Conservation (phyloP, 2,329 filamentous ascomycete species). For the Aspergillus floridensis region DNA sequence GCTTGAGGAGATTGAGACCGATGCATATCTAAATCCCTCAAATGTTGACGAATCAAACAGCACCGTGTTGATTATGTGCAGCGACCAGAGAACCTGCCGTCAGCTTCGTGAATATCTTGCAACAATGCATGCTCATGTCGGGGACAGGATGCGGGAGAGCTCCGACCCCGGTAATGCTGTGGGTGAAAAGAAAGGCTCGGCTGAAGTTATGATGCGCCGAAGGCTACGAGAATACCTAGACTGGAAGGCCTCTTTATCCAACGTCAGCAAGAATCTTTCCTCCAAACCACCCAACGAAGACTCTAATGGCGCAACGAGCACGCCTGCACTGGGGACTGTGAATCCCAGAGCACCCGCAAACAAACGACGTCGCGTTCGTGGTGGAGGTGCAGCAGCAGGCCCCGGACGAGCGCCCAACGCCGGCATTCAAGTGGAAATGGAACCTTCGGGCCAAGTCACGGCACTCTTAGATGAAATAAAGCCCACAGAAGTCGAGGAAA, state of each 20-base stretch:
- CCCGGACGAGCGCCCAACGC: conserved; percentile 68
- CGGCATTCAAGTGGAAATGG: conserved; percentile 69
- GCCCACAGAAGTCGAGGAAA: conserved; percentile 72
- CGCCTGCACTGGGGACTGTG: conserved; percentile 20
- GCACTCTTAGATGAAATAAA: conserved; percentile 78
- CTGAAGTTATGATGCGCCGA: conserved; percentile 82
- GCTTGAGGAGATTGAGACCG: conserved; percentile 87
- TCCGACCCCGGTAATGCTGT: conserved; percentile 50
- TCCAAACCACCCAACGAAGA: conserved; percentile 26
- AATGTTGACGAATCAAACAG: conserved; percentile 81
- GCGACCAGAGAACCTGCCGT: conserved; percentile 77
- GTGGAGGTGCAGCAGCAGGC: conserved; percentile 63
- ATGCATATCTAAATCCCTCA: conserved; percentile 77
- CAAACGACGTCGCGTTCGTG: conserved; percentile 80
- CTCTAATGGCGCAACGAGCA: conserved; percentile 19
- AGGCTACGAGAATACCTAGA: conserved; percentile 80
- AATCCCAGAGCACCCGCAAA: conserved; percentile 65
- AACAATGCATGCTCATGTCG: conserved; percentile 72
- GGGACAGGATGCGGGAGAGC: conserved; percentile 40
- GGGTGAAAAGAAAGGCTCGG: conserved; percentile 65
- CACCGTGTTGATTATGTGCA: conserved; percentile 95
- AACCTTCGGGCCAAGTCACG: conserved; percentile 78
- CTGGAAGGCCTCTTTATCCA: conserved; percentile 88
- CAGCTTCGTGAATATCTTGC: conserved; percentile 90
- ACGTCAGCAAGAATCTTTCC: conserved; percentile 62